These are phyloP conservation scores for Neurospora sp. DNA, from an alignment of 2,329 filamentous ascomycete genomes.

Conservation along the genomic window DNA sequence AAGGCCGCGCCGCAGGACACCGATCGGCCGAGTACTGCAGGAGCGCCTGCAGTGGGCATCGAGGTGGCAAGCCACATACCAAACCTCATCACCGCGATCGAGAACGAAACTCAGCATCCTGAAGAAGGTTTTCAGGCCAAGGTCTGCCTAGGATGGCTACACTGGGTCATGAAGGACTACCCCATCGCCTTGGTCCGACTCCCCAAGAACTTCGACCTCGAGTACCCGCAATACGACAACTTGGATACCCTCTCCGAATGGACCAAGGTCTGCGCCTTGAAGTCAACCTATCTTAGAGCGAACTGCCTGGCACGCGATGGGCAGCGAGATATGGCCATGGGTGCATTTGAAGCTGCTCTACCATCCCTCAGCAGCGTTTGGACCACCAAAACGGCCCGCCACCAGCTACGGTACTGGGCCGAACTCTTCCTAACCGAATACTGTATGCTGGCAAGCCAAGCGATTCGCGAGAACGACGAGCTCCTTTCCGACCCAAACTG, in stretches of 20 bases:
- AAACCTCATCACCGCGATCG: constrained; percentile 45
- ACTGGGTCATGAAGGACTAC: constrained; percentile 68
- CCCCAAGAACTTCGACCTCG: constrained; percentile 50
- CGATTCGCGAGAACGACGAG: constrained; percentile 40
- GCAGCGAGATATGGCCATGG: constrained; percentile 48
- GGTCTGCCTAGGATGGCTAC: constrained; percentile 75
- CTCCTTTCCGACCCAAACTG: constrained; percentile 42
- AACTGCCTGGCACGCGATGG: constrained; percentile 44
- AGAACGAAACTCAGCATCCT: constrained; percentile 40
- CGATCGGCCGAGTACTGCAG: constrained; percentile 31
- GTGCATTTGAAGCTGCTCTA: constrained; percentile 55
- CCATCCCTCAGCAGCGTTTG: constrained; percentile 49
- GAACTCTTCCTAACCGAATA: constrained; percentile 68
- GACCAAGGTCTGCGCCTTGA: constrained; percentile 74
- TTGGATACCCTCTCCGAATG: constrained; percentile 54
- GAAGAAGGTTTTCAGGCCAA: constrained; percentile 67
- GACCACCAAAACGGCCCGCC: constrained; percentile 40
- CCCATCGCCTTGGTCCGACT: constrained; percentile 49
- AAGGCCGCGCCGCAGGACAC: constrained; percentile 27
- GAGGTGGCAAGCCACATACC: constrained; percentile 36
- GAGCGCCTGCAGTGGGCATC: constrained; percentile 27
- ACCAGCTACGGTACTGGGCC: constrained; percentile 66
- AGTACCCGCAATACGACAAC: constrained; percentile 41
- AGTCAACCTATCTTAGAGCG: constrained; percentile 68
- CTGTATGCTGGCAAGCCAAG: constrained; percentile 58